phyloP scores from a whole-genome alignment of 306 rosid genomes.

The Begonia fuchsioides region DNA sequence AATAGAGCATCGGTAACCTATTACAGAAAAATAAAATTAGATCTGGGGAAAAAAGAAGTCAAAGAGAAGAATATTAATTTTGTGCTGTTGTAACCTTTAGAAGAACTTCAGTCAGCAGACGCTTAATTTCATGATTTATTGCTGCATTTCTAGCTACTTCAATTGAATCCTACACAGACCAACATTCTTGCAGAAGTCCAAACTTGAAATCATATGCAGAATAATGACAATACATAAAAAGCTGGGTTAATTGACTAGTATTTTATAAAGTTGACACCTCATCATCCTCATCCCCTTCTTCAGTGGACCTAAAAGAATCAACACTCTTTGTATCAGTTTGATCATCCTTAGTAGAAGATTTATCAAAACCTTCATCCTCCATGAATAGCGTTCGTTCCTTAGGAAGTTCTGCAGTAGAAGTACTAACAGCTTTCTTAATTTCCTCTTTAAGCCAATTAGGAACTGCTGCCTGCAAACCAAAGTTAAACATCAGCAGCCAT shows the following conservation, averaged over 20 bases:
- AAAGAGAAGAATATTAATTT: background rate
- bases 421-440: constrained; percentile 70
- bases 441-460: constrained; percentile 98
- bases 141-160: constrained; percentile 73
- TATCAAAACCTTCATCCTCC: constrained; percentile 40
- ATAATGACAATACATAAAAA: background rate
- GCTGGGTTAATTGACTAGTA: too few species aligned
- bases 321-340: constrained; percentile 66
- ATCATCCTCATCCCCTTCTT: constrained; percentile 83
- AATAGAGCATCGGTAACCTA: constrained; percentile 95
- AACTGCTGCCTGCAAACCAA: constrained; percentile 60
- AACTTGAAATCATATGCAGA: background rate
- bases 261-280: constrained; percentile 37
- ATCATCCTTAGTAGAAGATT: constrained; percentile 37
- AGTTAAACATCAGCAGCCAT: constrained; percentile 4
- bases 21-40: constrained; percentile 2
- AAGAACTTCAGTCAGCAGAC: constrained; percentile 83
- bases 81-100: constrained; percentile 37
- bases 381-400: constrained; percentile 38
- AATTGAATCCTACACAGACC: constrained; percentile 40
- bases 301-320: constrained; percentile 75
- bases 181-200: constrained; percentile 4
- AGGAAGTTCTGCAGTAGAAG: constrained; percentile 55
- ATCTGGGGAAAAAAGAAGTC: background rate
- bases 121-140: constrained; percentile 83